These are phyloP conservation scores for Schizochytrium sp. DNA, from an alignment of 108 stramenopile species.

Conservation along the genomic window DNA sequence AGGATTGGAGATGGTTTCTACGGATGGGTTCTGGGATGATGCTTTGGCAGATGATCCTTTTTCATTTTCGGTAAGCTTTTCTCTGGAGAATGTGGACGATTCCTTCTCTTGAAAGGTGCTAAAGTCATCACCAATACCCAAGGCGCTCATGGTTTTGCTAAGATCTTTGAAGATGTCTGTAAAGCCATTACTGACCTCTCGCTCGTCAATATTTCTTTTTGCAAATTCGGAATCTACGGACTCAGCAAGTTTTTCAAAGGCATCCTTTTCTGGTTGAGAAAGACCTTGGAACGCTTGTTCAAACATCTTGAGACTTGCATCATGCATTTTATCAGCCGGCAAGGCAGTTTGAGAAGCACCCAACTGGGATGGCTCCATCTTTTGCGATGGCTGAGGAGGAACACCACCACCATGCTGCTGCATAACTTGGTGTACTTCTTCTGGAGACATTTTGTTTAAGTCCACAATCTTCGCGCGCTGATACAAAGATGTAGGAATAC, in stretches of 20 bases:
- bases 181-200: background rate
- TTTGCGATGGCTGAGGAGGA: background rate
- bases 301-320: background rate
- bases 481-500: conserved; percentile 36
- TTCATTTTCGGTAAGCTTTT: no score
- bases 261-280: background rate
- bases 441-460: conserved; percentile 54
- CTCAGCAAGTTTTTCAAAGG: conserved; percentile 33
- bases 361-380: background rate
- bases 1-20: background rate
- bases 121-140: background rate
- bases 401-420: conserved; percentile 32
- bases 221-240: conserved; percentile 22
- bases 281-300: background rate
- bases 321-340: background rate
- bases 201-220: conserved; percentile 3
- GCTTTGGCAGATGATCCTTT: no score
- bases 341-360: background rate
- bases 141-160: background rate
- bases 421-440: conserved; percentile 46
- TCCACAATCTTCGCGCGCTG: conserved; percentile 41
- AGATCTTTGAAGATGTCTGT: background rate
- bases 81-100: no score
- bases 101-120: background rate
- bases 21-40: background rate